These are phyloP conservation scores for Linum tenue DNA, from an alignment of 345 rosid species.

Conservation along the genomic window DNA sequence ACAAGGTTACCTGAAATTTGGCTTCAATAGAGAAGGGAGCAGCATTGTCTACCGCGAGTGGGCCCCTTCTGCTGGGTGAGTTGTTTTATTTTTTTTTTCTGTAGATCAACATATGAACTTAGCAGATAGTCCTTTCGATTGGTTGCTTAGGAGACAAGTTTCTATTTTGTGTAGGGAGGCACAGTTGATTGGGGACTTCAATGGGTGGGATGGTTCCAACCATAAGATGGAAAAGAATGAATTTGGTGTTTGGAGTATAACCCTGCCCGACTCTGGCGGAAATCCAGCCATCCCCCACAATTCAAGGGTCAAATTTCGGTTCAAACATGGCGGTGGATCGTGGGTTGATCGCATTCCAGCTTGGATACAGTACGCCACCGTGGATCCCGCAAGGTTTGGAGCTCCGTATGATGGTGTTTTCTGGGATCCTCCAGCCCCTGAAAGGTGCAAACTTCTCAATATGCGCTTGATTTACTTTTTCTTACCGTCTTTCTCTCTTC, in stretches of 20 bases:
- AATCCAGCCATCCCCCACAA: slow-evolving; percentile 59
- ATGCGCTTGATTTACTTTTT: background rate
- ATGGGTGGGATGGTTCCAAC: slow-evolving; percentile 71
- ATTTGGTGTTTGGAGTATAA: slow-evolving; percentile 72
- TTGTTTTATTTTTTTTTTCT: slow-evolving; percentile 9
- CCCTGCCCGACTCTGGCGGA: slow-evolving; percentile 46
- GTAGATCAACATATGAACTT: slow-evolving; percentile 2
- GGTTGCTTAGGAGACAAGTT: slow-evolving; percentile 8
- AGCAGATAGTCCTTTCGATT: slow-evolving; percentile 7
- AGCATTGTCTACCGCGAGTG: slow-evolving; percentile 61
- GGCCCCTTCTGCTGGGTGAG: slow-evolving; percentile 85
- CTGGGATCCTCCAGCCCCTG: slow-evolving; percentile 65
- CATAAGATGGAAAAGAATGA: slow-evolving; percentile 64
- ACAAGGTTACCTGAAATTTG: slow-evolving; percentile 59
- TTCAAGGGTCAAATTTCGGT: slow-evolving; percentile 62
- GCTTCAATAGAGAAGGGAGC: slow-evolving; percentile 55
- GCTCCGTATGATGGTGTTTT: slow-evolving; percentile 72
- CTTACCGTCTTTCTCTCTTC: background rate
- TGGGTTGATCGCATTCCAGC: slow-evolving; percentile 73
- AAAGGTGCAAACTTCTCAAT: slow-evolving; percentile 35
- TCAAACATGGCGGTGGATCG: slow-evolving; percentile 49
- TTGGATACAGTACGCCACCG: slow-evolving; percentile 68
- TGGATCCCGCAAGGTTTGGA: slow-evolving; percentile 47
- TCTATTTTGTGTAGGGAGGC: slow-evolving; percentile 49
- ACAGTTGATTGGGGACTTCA: slow-evolving; percentile 63